Base-by-base conservation (phyloP, 495 filamentous ascomycete genomes). In the Penicillium lagena region DNA sequence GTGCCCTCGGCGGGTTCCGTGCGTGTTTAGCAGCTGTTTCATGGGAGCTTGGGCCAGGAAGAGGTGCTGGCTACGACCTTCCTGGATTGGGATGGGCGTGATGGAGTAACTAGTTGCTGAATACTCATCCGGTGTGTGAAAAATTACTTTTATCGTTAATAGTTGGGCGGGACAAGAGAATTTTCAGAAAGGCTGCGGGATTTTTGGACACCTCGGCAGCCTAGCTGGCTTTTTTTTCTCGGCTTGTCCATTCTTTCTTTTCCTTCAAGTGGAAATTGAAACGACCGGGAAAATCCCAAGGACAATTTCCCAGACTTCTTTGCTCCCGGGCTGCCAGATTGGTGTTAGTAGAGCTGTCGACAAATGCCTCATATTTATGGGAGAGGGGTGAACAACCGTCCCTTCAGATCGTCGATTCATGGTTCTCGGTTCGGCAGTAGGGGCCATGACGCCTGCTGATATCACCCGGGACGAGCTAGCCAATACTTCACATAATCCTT, bases 281-380 rank as follows among this genome's bases (percentile, higher is more conserved):
- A 40, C 40, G 41, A 42, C 30, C 45, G 39, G 43, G 33, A 54
- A 45, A 42, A 8, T 35, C 42, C 35, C 41, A 36, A 32, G 35
- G 35, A 13, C 35, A 34, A 49, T 36, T 29, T 39, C 29, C 46
- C 39, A 40, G 28, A 29, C 27, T 34, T 29, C 15, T 12, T 22
- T 11, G 37, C 40, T 35, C 39, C 40, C 50, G 46, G 40, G 27
- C 56, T 54, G 41, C 56, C 53, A 49, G 45, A 56, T 56, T 47
- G 57, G 50, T 52, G 54, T 43, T 54, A 54, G 54, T 52, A 22
- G 22, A 45, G 49, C 52, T 29, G 33, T 12, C 42, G 36, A 47
- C 39, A 52, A 60, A 57, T 58, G 36, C 58, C 58, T 60, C 58
- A 60, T 60, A 34, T 12, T 22, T 22, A 22, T 22, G 22, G 22